A percentile compares a stretch with the other conserved stretches of the same genome.
Evolutionary conservation across 2,329 filamentous ascomycete species (phyloP).

Genomic region (Geosmithia flava): DNA sequence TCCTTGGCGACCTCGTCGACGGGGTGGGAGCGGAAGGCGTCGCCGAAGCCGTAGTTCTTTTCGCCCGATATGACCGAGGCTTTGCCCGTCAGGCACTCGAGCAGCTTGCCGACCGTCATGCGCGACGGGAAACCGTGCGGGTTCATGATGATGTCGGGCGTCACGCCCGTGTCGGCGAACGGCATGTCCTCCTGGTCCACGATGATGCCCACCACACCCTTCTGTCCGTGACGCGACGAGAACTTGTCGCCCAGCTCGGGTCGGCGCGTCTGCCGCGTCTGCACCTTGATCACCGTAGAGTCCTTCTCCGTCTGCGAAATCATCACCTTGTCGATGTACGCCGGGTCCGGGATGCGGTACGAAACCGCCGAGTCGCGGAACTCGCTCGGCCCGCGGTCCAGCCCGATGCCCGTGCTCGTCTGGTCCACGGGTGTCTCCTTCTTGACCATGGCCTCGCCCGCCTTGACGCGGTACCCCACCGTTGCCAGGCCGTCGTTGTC

Average conservation of each 20-base stretch:
- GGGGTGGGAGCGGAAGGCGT: constrained; percentile 73
- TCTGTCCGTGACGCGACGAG: constrained; percentile 94
- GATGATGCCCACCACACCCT: constrained; percentile 94
- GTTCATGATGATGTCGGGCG: constrained; percentile 99
- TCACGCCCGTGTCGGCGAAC: constrained; percentile 80
- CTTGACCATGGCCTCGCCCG: constrained; percentile 79
- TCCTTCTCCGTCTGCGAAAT: constrained; percentile 82
- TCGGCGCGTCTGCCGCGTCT: constrained; percentile 88
- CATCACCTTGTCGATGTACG: constrained; percentile 95
- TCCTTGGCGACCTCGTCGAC: constrained; percentile 83
- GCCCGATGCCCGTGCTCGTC: constrained; percentile 57
- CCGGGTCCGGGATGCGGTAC: constrained; percentile 74
- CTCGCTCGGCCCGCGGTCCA: constrained; percentile 49
- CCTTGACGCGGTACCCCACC: constrained; percentile 67
- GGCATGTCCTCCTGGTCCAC: constrained; percentile 95
- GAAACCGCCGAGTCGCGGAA: constrained; percentile 58
- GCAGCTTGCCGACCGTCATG: constrained; percentile 98
- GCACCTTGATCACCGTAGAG: constrained; percentile 79
- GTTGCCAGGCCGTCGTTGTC: constrained; percentile 81
- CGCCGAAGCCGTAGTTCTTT: constrained; percentile 70
- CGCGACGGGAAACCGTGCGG: constrained; percentile 98
- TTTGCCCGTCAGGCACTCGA: constrained; percentile 90
- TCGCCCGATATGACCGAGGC: constrained; percentile 77
- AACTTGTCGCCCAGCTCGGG: constrained; percentile 98
- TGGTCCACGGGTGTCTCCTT: constrained; percentile 79